A percentile compares a stretch with the other conserved stretches of the same genome.
Conservation (phyloP, 2,329 filamentous ascomycete genomes). For the Penicillium palitans region DNA sequence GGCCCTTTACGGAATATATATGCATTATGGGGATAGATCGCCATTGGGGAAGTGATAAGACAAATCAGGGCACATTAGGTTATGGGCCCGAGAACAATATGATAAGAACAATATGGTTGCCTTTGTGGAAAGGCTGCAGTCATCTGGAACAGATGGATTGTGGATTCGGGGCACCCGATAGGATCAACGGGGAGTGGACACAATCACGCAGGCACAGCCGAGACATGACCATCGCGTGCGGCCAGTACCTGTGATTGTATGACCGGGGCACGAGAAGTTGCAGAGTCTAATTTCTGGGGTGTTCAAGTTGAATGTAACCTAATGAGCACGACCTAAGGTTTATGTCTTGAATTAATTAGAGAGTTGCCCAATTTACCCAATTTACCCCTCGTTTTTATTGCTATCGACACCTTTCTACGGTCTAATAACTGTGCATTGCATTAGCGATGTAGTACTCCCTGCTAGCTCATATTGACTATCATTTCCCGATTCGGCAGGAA, state of each 20-base stretch:
- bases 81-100: slow-evolving; percentile 12
- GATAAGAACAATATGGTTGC: slow-evolving; percentile 20
- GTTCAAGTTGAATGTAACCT: slow-evolving; percentile 5
- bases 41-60: too few relatives aligned
- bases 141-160: neutral
- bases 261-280: neutral
- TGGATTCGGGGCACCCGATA: slow-evolving; percentile 6
- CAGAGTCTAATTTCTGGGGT: neutral
- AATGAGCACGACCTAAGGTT: neutral
- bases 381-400: neutral
- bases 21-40: neutral
- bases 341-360: neutral
- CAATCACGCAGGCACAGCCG: slow-evolving; percentile 2
- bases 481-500: neutral
- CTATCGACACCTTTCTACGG: neutral
- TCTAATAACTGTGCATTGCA: slow-evolving; percentile 1
- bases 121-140: slow-evolving; percentile 8
- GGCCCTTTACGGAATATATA: slow-evolving; percentile 9
- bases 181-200: neutral
- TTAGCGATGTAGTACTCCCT: slow-evolving; percentile 1
- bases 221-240: slow-evolving; percentile 16
- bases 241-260: slow-evolving; percentile 3
- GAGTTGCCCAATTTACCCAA: too few relatives aligned
- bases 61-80: neutral
- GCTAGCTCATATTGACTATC: neutral